Evolutionary conservation across 2,329 filamentous ascomycete genomes (phyloP), one percentile per base, ranked within the genome.

Genomic region (Elsinoe ampelina): DNA sequence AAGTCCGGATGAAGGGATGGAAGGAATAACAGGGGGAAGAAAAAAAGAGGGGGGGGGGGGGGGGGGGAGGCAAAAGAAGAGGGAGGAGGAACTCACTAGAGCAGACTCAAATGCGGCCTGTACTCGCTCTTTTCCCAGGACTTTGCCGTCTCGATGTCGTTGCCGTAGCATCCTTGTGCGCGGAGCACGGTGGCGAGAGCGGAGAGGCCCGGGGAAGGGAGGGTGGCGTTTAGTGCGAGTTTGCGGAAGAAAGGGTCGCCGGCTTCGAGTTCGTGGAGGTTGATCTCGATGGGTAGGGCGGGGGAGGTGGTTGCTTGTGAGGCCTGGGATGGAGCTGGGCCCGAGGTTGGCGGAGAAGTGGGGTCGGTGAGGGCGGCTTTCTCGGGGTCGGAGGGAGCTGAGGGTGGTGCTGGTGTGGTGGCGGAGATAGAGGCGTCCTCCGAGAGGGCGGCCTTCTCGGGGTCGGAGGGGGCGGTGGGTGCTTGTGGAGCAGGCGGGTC

Each of bases 231-330:
- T 57, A 71, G 62, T 36, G 70, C 72, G 13, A 73, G 56, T 57
- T 73, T 74, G 45, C 67, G 63, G 52, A 74, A 65, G 57, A 72
- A 73, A 6, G 68, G 62, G 47, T 67, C 63, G 32, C 71, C 70
- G 39, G 68, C 68, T 17, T 66, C 63, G 11, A 73, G 58, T 12
- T 59, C 55, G 17, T 64, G 47, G 36, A 74, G 59, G 3, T 71
- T 64, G 5, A 57, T 34, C 4, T 70, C 64, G 11, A 62, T 47
- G 3, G 48, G 17, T 2, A 17, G 17, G 26, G 48, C 8, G 12
- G 48, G 34, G 15, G n/a, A 22, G 32, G 32, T 20, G 19, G 15
- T 4, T 26, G 41, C 41, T 11, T 20, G 20, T 22, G 19, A 3
- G 2, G 41, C 20, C 20, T 15, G 39, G 11, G 39, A 11, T 1